Base-by-base conservation (phyloP, 306 rosid genomes). In the Malus sieversii region DNA sequence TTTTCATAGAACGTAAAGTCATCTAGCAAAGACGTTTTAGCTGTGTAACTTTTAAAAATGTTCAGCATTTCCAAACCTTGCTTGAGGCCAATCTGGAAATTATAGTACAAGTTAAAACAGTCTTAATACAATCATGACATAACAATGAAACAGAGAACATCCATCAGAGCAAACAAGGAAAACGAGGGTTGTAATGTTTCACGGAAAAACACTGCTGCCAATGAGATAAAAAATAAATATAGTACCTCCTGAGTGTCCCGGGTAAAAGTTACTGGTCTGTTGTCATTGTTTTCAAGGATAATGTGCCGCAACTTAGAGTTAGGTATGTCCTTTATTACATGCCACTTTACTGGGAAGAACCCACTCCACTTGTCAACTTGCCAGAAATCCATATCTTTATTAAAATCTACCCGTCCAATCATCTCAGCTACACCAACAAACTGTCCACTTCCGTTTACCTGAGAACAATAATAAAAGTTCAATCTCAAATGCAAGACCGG, bases 241-340 rank as follows among this genome's bases (percentile, higher is more conserved):
- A 63, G 44, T 86, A 93, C 98, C 98, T 93, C 98, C 66, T 93
- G 98, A 42, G 98, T 91, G 82, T 93, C 98, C 75, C 97, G 86
- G 40, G 86, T 91, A 83, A 73, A 85, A 65, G 96, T 93, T 42
- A 93, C 97, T 22, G 87, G 72, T 75, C 75, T 83, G 84, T 91
- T 89, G 42, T 93, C 96, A 79, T 91, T 89, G 62, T 75, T 81
- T 75, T 84, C 86, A 35, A 93, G 92, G 72, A 82, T 86, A 66
- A 93, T 91, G 79, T 88, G 92, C 78, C 81, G 81, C 84, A 93
- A 81, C 64, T 77, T 90, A 62, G 57, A 30, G 79, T 85, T 90
- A 1, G 98, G 97, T 71, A 93, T 85, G 79, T 93, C 98, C 82
- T 91, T 93, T 59, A 91, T 60, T 22, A 93, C 75, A 74, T 86